A percentile compares a stretch with the other conserved stretches of the same genome.
phyloP scores from a whole-genome alignment of 148 eudicot species.

The Vaccinium darrowii region DNA sequence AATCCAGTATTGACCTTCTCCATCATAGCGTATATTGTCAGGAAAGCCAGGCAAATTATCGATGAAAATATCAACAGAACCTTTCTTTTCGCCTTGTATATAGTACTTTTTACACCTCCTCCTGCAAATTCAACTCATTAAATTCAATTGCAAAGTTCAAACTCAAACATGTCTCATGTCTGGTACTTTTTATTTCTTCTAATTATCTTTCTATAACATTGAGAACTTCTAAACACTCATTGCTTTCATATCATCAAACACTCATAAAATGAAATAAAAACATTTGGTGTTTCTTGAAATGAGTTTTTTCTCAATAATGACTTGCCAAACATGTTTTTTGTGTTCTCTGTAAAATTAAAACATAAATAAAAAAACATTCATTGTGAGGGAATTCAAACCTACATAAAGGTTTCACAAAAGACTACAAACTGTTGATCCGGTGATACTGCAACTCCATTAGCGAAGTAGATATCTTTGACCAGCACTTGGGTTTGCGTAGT shows the following conservation, averaged over 20 bases:
- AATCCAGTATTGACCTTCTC: conserved; percentile 66
- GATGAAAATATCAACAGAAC: conserved; percentile 42
- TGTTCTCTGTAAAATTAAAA: no score
- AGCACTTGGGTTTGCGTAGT: conserved; percentile 57
- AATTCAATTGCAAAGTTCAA: neutral
- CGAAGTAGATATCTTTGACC: conserved; percentile 57
- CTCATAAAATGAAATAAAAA: no score
- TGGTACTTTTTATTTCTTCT: neutral
- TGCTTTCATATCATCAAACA: neutral
- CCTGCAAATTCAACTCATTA: conserved; percentile 27
- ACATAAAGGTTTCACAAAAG: conserved; percentile 77
- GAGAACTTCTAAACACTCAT: neutral
- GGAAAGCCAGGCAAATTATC: conserved; percentile 59
- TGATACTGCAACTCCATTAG: conserved; percentile 74
- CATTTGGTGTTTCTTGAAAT: no score
- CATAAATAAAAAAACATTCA: neutral
- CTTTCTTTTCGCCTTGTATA: conserved; percentile 44
- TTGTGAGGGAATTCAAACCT: conserved; percentile 15
- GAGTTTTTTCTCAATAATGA: no score
- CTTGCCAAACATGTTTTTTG: no score
- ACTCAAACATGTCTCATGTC: neutral
- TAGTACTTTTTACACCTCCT: conserved; percentile 57
- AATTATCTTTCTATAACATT: neutral
- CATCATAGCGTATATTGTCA: conserved; percentile 66
- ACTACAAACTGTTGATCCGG: conserved; percentile 64